Base-by-base conservation (phyloP, 768 basidiomycete species). In the Strobilomyces dryophilus region DNA sequence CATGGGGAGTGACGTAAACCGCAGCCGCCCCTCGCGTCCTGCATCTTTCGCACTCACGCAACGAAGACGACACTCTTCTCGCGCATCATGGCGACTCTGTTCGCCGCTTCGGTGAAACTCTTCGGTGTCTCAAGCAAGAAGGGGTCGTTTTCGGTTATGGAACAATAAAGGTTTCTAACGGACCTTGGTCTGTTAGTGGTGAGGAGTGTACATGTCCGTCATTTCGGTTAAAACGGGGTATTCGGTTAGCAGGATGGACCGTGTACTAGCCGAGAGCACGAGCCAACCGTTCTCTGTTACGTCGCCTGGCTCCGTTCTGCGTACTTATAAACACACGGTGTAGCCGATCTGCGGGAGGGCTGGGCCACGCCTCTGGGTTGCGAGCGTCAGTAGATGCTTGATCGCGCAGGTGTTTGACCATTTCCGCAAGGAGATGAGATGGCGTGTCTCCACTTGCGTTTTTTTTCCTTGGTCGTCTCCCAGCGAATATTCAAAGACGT, bases 1-100 rank as follows among this genome's bases (percentile, higher is more conserved):
- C n/a, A n/a, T n/a, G n/a, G n/a, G n/a, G n/a, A n/a, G n/a, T n/a
- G n/a, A n/a, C n/a, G n/a, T n/a, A n/a, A n/a, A n/a, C n/a, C n/a
- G n/a, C n/a, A n/a, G n/a, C n/a, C n/a, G n/a, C n/a, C n/a, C n/a
- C 47, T 40, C 32, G 47, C 27, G 39, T n/a, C 26, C 24, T n/a
- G n/a, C 24, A 24, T 24, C 9, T 29, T 29, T 8, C 51, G n/a
- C n/a, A 71, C 83, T 74, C 66, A 90, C 89, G 68, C 88, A 51
- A 92, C 82, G 66, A 95, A 94, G 62, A 93, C 88, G 64, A 83
- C 81, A 65, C 90, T 92, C 74, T 95, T 95, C 74, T 95, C 93
- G 42, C 93, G 80, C 82, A 95, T 93, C 59, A 92, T 68, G 58
- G 90, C 88, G 56, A 88, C 89, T 66, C 78, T 85, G 70, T 81